Evolutionary conservation across 108 stramenopile genomes (phyloP), one percentile per base, ranked within the genome.

Genomic region (Discostella pseudostelligera): DNA sequence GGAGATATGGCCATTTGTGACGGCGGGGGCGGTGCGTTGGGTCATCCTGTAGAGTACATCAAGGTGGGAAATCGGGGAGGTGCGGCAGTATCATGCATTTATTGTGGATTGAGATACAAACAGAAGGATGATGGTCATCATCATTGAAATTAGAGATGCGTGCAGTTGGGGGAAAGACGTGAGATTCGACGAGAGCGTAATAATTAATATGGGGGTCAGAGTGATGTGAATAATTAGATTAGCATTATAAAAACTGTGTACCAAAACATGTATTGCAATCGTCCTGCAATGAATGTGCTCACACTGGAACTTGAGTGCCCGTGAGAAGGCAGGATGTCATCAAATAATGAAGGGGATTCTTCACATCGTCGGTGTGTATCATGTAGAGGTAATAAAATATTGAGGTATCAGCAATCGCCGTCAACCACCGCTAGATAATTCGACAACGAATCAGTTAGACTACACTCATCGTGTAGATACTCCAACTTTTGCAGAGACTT

Each of bases 11-110:
- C 96, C 32, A 69, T 96, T 36, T 98, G 97, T 70, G 94, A 96
- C 70, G 96, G 96, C 5, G 98, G 98, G 36, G 94, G 94, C 48
- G 98, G 98, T 0, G 86, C 93, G 9, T 72, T 98, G 57, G 98
- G 98, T 7, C 96, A 98, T 76, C 98, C 98, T 28, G 37, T 98
- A 62, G 96, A 98, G 51, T 98, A 93, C 65, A 88, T 93, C 60
- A 86, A 85, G 55, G 68, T 93, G 60, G 78, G 74, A 32, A 35
- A 70, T 36, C 81, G 83, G 13, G 82, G 81, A n/a, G 86, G 84
- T 13, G 65, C 72, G n/a, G 80, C 85, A 0, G 69, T 60, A 19
- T 45, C 62, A 3, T 93, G 92, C 76, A 83, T 85, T 64, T 93
- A 93, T 70, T 93, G 92, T 72, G 89, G 85, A 14, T 73, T 93